Evolutionary conservation across 768 basidiomycete species (phyloP).

Genomic region (Tricholoma hemisulphureum): DNA sequence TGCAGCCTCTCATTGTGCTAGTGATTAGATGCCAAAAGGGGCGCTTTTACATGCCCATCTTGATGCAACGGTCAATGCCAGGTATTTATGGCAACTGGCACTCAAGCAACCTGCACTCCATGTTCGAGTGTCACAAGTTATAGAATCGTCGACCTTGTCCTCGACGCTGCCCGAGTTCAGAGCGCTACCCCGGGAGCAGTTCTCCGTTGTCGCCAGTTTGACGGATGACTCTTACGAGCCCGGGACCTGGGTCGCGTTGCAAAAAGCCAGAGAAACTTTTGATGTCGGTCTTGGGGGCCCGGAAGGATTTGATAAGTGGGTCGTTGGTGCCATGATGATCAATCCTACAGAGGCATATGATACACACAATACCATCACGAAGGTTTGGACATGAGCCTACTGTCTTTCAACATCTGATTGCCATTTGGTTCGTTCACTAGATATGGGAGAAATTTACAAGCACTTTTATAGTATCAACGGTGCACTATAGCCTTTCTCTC

Average conservation of each 20-base stretch:
- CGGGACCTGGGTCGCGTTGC: slow-evolving; percentile 54
- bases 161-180: slow-evolving; percentile 52
- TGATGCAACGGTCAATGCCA: slow-evolving; percentile 66
- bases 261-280: slow-evolving; percentile 54
- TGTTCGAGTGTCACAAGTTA: slow-evolving; percentile 42
- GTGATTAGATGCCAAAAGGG: slow-evolving; percentile 76
- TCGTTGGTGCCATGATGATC: slow-evolving; percentile 58
- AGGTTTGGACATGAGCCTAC: slow-evolving; percentile 37
- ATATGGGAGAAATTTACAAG: slow-evolving; percentile 75
- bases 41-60: slow-evolving; percentile 72
- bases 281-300: slow-evolving; percentile 52
- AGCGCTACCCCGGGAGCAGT: slow-evolving; percentile 40
- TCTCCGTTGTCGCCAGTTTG: slow-evolving; percentile 32
- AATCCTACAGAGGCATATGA: slow-evolving; percentile 70
- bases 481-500: slow-evolving; percentile 19
- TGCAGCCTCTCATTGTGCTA: not conserved
- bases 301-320: slow-evolving; percentile 69
- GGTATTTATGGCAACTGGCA: slow-evolving; percentile 52
- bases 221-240: slow-evolving; percentile 44
- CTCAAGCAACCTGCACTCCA: slow-evolving; percentile 59
- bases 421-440: slow-evolving; percentile 34
- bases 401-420: not conserved
- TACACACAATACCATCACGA: slow-evolving; percentile 67
- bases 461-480: slow-evolving; percentile 49
- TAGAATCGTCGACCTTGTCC: slow-evolving; percentile 42